Conservation (phyloP, 805 yeast species). For the Metschnikowia kofuensis region DNA sequence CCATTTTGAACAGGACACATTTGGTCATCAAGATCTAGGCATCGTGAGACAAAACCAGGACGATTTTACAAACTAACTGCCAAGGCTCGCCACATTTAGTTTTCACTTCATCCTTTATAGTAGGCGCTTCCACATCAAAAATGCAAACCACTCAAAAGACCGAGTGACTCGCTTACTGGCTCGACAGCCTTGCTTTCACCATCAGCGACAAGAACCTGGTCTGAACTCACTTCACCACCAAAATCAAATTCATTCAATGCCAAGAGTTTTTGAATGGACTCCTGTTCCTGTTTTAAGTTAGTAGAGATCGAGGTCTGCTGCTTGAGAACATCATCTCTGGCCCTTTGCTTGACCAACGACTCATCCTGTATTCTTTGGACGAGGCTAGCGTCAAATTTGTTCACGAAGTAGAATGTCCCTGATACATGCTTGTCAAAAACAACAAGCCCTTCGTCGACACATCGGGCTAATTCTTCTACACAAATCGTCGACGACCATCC, state of each 20-base stretch:
- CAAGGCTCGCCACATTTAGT: no score
- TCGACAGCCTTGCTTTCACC: not conserved
- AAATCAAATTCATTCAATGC: constrained; percentile 10
- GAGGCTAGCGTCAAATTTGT: constrained; percentile 23
- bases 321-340: constrained; percentile 7
- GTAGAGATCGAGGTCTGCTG: constrained; percentile 13
- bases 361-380: constrained; percentile 8
- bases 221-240: constrained; percentile 1
- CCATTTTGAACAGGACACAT: no score
- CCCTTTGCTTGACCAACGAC: constrained; percentile 1
- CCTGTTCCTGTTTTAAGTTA: constrained; percentile 5
- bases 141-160: constrained; percentile 11
- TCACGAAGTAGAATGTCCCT: constrained; percentile 63
- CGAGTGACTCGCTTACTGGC: constrained; percentile 8
- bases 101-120: no score
- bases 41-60: no score
- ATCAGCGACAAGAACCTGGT: not conserved
- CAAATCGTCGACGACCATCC: constrained; percentile 69
- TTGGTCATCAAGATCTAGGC: no score
- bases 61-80: no score
- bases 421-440: constrained; percentile 67
- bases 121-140: no score
- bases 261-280: constrained; percentile 6
- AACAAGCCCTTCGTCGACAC: constrained; percentile 54
- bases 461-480: constrained; percentile 58